A percentile compares a stretch with the other conserved stretches of the same genome.
phyloP scores from a whole-genome alignment of 139 green algal species.

The Medakamo hakoo region DNA sequence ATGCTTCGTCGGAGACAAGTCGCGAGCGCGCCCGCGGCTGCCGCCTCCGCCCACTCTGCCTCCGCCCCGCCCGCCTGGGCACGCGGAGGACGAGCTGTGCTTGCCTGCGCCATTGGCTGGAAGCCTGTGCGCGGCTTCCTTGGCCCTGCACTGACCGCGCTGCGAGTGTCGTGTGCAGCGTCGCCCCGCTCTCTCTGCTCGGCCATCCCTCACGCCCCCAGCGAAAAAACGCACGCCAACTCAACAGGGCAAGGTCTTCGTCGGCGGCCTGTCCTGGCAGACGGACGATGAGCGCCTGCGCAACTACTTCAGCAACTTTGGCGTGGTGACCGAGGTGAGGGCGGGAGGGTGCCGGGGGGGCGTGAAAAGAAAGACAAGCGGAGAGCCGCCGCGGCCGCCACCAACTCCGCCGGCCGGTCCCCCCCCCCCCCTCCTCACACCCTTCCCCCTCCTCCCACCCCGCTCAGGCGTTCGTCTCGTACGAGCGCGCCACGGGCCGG shows the following conservation, averaged over 20 bases:
- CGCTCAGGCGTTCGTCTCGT: slow-evolving; percentile 70
- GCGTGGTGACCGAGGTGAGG: slow-evolving; percentile 32
- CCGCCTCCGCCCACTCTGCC: too few relatives aligned
- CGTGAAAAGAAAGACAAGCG: not conserved
- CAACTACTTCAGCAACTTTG: slow-evolving; percentile 79
- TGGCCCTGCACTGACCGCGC: too few relatives aligned
- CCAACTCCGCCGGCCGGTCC: not conserved
- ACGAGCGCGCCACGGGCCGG: slow-evolving; percentile 67
- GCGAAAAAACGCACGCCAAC: slow-evolving; percentile 21
- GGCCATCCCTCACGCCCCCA: too few relatives aligned
- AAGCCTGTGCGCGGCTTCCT: too few relatives aligned
- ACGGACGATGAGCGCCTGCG: slow-evolving; percentile 37
- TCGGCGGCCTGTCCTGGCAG: slow-evolving; percentile 72
- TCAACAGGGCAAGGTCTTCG: slow-evolving; percentile 57
- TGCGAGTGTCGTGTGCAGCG: too few relatives aligned
- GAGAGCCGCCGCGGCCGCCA: too few relatives aligned
- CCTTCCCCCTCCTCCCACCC: not conserved
- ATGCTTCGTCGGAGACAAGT: too few relatives aligned
- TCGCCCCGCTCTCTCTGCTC: too few relatives aligned
- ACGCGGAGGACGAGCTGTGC: too few relatives aligned
- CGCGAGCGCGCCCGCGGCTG: too few relatives aligned
- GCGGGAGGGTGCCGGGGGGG: not conserved
- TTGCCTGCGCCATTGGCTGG: too few relatives aligned
- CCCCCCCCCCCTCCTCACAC: not conserved
- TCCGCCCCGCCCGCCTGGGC: too few relatives aligned